These are phyloP conservation scores for Cryptosporidium ubiquitum DNA, from an alignment of 169 alveolate species.

Conservation along the genomic window DNA sequence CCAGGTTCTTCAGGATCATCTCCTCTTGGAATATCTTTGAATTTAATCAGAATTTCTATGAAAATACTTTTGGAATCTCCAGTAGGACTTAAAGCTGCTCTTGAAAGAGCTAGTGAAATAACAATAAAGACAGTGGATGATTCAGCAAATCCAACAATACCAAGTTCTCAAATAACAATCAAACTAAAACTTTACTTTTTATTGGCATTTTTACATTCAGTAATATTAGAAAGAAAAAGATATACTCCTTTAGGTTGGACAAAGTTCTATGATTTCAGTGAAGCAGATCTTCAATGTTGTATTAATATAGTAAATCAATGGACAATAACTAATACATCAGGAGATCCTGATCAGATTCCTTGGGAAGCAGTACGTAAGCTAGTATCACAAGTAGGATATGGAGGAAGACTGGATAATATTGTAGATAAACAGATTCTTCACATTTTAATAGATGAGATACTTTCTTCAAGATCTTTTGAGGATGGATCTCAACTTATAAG, in stretches of 20 bases:
- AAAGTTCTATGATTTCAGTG: constrained; percentile 95
- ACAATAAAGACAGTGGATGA: constrained; percentile 83
- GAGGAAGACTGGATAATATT: constrained; percentile 97
- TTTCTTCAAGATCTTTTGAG: constrained; percentile 87
- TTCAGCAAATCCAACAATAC: constrained; percentile 65
- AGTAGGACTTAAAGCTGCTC: constrained; percentile 94
- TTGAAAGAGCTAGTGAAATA: constrained; percentile 83
- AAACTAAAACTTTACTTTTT: constrained; percentile 88
- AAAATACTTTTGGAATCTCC: constrained; percentile 97
- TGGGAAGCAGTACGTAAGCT: constrained; percentile 97
- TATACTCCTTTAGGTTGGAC: constrained; percentile 98
- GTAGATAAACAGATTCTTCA: constrained; percentile 92
- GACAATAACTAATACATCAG: constrained; percentile 75
- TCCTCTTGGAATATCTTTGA: constrained; percentile 84
- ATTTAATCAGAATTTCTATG: constrained; percentile 92
- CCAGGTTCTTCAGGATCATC: background rate
- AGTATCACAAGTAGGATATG: constrained; percentile 92
- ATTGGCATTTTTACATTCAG: constrained; percentile 96
- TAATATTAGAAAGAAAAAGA: constrained; percentile 95
- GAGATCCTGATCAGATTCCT: constrained; percentile 95
- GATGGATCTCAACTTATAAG: constrained; percentile 79
- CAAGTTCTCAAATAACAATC: constrained; percentile 1
- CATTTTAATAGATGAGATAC: constrained; percentile 89
- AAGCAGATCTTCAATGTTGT: constrained; percentile 91
- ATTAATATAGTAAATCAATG: constrained; percentile 58